A percentile compares a stretch with the other conserved stretches of the same genome.
Evolutionary conservation across 2,329 filamentous ascomycete species (phyloP).

Genomic region (Chaetothyriales sp.): DNA sequence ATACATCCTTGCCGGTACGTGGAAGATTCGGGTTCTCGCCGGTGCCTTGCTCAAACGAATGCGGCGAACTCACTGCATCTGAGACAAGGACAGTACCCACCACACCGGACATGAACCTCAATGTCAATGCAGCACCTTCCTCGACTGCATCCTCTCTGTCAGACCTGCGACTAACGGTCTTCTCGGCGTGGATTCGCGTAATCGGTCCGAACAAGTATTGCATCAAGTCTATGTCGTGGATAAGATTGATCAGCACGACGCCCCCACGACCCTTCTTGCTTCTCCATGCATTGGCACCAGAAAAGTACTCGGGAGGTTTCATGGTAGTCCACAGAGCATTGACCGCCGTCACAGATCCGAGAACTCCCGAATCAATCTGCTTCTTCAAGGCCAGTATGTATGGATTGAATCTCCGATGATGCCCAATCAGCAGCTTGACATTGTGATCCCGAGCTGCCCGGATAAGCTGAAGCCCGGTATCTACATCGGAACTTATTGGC

Average conservation of each 20-base stretch:
- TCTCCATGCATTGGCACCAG: slow-evolving; percentile 1
- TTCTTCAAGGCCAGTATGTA: slow-evolving; percentile 8
- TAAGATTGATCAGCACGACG: slow-evolving; percentile 10
- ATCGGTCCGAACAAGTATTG: slow-evolving; percentile 9
- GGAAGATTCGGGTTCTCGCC: slow-evolving; percentile 12
- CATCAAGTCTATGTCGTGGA: slow-evolving; percentile 13
- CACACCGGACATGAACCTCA: slow-evolving; percentile 6
- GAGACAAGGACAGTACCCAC: slow-evolving; percentile 10
- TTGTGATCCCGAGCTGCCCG: neutral
- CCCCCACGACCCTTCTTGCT: slow-evolving; percentile 1
- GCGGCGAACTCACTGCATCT: slow-evolving; percentile 5
- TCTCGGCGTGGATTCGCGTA: slow-evolving; percentile 5
- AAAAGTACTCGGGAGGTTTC: slow-evolving; percentile 10
- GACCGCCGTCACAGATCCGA: slow-evolving; percentile 8
- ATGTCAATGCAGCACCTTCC: slow-evolving; percentile 7
- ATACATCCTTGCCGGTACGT: slow-evolving; percentile 4
- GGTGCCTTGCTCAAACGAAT: slow-evolving; percentile 8
- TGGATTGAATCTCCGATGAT: slow-evolving; percentile 10
- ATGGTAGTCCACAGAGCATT: slow-evolving; percentile 10
- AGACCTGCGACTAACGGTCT: neutral
- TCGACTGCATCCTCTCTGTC: slow-evolving; percentile 3
- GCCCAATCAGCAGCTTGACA: slow-evolving; percentile 8
- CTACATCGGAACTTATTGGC: slow-evolving; percentile 5
- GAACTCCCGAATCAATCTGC: slow-evolving; percentile 1
- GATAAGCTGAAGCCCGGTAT: slow-evolving; percentile 1